Evolutionary conservation across 768 basidiomycete species (phyloP), one percentile per base, ranked within the genome.

Genomic region (Podaxis carcinomalis): DNA sequence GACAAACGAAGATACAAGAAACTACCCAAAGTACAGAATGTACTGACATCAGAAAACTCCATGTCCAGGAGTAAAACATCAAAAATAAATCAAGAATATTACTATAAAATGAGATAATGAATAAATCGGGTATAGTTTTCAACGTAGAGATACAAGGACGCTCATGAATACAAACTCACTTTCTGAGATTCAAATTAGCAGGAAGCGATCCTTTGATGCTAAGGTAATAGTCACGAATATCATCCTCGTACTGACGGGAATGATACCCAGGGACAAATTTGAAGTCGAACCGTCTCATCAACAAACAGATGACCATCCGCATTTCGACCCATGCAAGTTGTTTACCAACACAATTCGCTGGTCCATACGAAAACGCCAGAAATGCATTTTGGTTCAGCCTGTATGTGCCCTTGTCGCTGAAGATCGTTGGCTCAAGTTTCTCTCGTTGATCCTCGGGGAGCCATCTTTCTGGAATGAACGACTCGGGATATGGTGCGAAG

Each of bases 261-360:
- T 73, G 64, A 61, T 72, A 76, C 10, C 72, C 72, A 0, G 73
- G 66, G 56, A 67, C 68, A 47, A 78, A 74, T 10, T 63, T 57
- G 52, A 81, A 64, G n/a, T 77, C 73, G 63, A 79, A 80, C 35
- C 63, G 68, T 21, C 71, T 71, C 56, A 82, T 62, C 55, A 80
- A 51, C 39, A 72, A 47, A 40, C 74, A 75, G 7, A 77, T 62
- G 16, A 78, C 64, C 70, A 76, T 74, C 5, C 74, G 69, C 69
- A 78, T 66, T 56, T 77, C 76, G 53, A 72, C 62, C 61, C 69
- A 67, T 3, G 76, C 77, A 52, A 78, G 60, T 51, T 67, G 67
- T 51, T 68, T 77, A 19, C 83, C 83, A 11, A 75, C 77, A 65
- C 84, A 85, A 64, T 81, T 81, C 14, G 76, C 74, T 10, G 82